A percentile compares a stretch with the other conserved stretches of the same genome.
Conservation (phyloP, 345 rosid species). For the Bruguiera sexangula region DNA sequence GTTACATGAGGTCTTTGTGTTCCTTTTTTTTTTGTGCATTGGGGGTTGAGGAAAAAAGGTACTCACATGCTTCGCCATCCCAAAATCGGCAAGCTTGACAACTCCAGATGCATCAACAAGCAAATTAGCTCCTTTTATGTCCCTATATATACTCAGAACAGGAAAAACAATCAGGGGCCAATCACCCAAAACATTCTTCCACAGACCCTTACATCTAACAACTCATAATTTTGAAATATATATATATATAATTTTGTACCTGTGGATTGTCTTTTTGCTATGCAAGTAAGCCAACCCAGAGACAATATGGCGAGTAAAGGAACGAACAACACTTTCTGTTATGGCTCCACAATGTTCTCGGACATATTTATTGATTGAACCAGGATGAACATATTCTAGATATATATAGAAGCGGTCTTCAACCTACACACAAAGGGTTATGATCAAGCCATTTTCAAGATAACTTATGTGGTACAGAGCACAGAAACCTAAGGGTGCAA, state of each 20-base stretch:
- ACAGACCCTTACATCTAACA: slow-evolving; percentile 1
- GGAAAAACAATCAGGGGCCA: slow-evolving; percentile 16
- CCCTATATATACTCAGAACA: slow-evolving; percentile 45
- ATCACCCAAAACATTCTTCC: slow-evolving; percentile 4
- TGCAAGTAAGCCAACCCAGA: slow-evolving; percentile 91
- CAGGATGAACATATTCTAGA: slow-evolving; percentile 94
- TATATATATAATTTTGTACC: slow-evolving; percentile 35
- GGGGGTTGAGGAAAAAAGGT: background rate
- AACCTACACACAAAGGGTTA: slow-evolving; percentile 38
- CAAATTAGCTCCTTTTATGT: slow-evolving; percentile 96
- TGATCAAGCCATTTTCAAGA: background rate
- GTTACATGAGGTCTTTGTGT: background rate
- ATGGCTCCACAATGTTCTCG: slow-evolving; percentile 91
- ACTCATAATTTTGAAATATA: no score
- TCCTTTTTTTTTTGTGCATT: background rate
- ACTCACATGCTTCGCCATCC: slow-evolving; percentile 98
- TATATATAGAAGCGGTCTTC: slow-evolving; percentile 83
- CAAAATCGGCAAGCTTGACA: slow-evolving; percentile 95
- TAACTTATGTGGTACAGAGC: background rate
- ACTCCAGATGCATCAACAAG: slow-evolving; percentile 96
- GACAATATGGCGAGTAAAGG: slow-evolving; percentile 89
- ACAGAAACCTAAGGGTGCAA: slow-evolving; percentile 5
- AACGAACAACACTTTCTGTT: slow-evolving; percentile 85
- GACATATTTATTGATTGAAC: slow-evolving; percentile 79
- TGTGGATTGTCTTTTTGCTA: slow-evolving; percentile 82